These are phyloP conservation scores for Vigna mungo DNA, from an alignment of 306 rosid species.

Conservation along the genomic window DNA sequence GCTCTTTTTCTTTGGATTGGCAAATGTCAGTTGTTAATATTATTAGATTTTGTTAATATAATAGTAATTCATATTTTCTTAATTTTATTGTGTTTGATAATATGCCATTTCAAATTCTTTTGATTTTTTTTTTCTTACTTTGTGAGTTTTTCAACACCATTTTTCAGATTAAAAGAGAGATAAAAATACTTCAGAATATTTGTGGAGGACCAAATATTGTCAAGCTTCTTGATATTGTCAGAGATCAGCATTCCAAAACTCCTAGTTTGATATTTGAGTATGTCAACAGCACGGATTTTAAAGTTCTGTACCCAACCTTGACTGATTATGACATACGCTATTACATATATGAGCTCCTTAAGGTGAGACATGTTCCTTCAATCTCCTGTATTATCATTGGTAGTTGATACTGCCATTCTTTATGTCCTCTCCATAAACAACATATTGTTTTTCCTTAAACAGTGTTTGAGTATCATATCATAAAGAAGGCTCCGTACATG, in stretches of 20 bases:
- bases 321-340: slow-evolving; percentile 90
- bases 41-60: no score
- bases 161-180: slow-evolving; percentile 83
- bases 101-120: not conserved
- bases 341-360: slow-evolving; percentile 87
- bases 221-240: slow-evolving; percentile 82
- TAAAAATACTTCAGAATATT: slow-evolving; percentile 82
- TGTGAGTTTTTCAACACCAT: slow-evolving; percentile 28
- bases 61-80: no score
- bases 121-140: not conserved
- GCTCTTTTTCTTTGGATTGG: no score
- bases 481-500: not conserved
- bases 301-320: slow-evolving; percentile 81
- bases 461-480: not conserved
- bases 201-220: slow-evolving; percentile 88
- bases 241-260: slow-evolving; percentile 87
- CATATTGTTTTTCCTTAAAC: not conserved
- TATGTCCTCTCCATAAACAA: slow-evolving; percentile 8
- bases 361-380: slow-evolving; percentile 54
- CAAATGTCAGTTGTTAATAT: no score
- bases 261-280: slow-evolving; percentile 85
- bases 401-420: slow-evolving; percentile 11
- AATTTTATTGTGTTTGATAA: not conserved
- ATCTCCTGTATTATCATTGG: not conserved
- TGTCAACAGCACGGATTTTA: slow-evolving; percentile 86